phyloP scores from a whole-genome alignment of 129 eudicot genomes.

The Solidago caesia region DNA sequence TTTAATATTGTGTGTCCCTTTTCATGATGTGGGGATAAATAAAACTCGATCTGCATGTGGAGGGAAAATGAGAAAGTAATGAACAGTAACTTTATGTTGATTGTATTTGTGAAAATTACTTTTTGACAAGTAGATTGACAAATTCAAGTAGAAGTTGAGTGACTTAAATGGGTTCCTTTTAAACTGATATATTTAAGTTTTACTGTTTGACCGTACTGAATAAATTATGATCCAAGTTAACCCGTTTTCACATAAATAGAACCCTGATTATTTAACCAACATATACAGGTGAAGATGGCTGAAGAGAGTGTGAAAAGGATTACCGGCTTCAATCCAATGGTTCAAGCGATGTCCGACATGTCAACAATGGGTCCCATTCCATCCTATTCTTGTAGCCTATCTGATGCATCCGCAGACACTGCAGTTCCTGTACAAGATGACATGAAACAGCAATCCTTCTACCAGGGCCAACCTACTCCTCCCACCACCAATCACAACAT shows the following conservation, averaged over 20 bases:
- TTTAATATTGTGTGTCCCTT: not conserved
- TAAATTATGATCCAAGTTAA: not conserved
- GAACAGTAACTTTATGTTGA: not conserved
- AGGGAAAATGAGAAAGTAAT: not conserved
- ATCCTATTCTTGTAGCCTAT: slow-evolving; percentile 65
- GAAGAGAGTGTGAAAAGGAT: slow-evolving; percentile 97
- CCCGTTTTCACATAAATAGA: not conserved
- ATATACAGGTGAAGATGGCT: slow-evolving; percentile 86
- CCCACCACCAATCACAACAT: slow-evolving; percentile 41
- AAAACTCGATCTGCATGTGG: not conserved
- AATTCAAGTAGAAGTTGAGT: not conserved
- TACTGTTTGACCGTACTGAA: not conserved
- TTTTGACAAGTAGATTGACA: not conserved
- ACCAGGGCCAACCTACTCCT: slow-evolving; percentile 44
- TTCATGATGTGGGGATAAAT: not conserved
- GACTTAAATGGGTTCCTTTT: not conserved
- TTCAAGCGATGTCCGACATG: slow-evolving; percentile 85
- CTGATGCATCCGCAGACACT: slow-evolving; percentile 71
- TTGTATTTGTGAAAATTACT: not conserved
- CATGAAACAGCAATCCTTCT: slow-evolving; percentile 59
- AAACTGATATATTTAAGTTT: not conserved
- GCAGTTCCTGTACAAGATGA: slow-evolving; percentile 67
- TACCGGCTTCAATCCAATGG: slow-evolving; percentile 77
- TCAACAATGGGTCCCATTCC: slow-evolving; percentile 65
- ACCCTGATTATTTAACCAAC: not conserved